Evolutionary conservation across 306 rosid species (phyloP).

Genomic region (Medicago arabica): DNA sequence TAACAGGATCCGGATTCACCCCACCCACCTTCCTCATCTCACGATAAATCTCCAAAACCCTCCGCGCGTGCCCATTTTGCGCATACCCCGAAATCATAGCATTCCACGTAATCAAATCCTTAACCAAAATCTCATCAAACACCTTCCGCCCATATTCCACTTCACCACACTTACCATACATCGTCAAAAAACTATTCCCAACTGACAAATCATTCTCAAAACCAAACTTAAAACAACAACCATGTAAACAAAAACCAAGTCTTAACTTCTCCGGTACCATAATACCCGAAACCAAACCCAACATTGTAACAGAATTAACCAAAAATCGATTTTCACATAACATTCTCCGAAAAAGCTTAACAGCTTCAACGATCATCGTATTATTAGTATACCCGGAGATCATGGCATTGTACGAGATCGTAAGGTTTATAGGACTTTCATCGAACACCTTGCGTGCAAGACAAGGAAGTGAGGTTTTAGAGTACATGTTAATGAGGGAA

Average conservation of each 20-base stretch:
- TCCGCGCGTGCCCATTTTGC: conserved; percentile 70
- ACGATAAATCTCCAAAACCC: conserved; percentile 67
- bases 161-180: conserved; percentile 80
- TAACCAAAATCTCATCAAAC: conserved; percentile 67
- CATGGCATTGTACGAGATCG: conserved; percentile 79
- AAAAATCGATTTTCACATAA: conserved; percentile 48
- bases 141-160: conserved; percentile 55
- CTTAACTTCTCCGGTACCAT: conserved; percentile 46
- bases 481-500: conserved; percentile 72
- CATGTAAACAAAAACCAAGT: conserved; percentile 65
- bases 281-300: conserved; percentile 73
- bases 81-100: conserved; percentile 91
- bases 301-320: conserved; percentile 67
- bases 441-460: conserved; percentile 78
- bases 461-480: conserved; percentile 39
- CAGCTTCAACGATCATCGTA: conserved; percentile 49
- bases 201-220: conserved; percentile 59
- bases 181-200: conserved; percentile 71
- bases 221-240: conserved; percentile 56
- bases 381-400: conserved; percentile 70
- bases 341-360: conserved; percentile 61
- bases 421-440: conserved; percentile 48
- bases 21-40: conserved; percentile 48
- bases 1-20: conserved; percentile 54
- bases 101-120: conserved; percentile 86